phyloP scores from a whole-genome alignment of 2,329 filamentous ascomycete genomes.

The Metarhizium guizhouense region DNA sequence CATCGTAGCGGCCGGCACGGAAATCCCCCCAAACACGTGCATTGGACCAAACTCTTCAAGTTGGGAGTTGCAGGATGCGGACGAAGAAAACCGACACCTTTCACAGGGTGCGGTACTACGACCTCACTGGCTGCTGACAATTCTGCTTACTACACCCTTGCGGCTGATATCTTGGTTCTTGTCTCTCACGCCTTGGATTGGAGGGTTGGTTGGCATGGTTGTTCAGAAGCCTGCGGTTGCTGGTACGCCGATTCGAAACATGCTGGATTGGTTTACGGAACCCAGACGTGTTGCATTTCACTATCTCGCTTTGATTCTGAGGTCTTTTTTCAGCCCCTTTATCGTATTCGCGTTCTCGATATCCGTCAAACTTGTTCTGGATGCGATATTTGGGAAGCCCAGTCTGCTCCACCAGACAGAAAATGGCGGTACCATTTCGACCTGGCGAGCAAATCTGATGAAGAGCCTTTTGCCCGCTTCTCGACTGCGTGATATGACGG shows the following conservation, averaged over 20 bases:
- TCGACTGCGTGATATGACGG: slow-evolving; percentile 37
- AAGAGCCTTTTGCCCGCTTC: slow-evolving; percentile 33
- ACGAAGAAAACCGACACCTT: slow-evolving; percentile 37
- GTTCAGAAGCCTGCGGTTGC: slow-evolving; percentile 22
- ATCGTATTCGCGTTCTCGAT: slow-evolving; percentile 34
- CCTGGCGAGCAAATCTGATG: slow-evolving; percentile 35
- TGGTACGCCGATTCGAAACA: slow-evolving; percentile 27
- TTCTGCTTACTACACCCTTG: slow-evolving; percentile 34
- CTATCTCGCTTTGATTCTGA: slow-evolving; percentile 36
- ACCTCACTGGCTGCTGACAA: slow-evolving; percentile 34
- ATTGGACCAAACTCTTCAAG: slow-evolving; percentile 49
- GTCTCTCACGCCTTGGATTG: slow-evolving; percentile 35
- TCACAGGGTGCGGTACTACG: slow-evolving; percentile 26
- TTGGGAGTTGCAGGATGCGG: slow-evolving; percentile 41
- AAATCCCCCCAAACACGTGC: slow-evolving; percentile 37
- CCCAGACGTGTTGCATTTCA: slow-evolving; percentile 38
- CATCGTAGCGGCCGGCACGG: slow-evolving; percentile 40
- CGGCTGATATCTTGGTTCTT: slow-evolving; percentile 29
- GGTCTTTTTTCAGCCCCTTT: slow-evolving; percentile 31
- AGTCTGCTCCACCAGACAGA: slow-evolving; percentile 13
- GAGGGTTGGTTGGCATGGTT: slow-evolving; percentile 36
- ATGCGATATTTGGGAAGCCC: slow-evolving; percentile 29
- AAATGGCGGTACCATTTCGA: slow-evolving; percentile 25
- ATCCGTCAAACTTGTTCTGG: slow-evolving; percentile 29
- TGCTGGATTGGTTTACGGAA: slow-evolving; percentile 40